A percentile compares a stretch with the other conserved stretches of the same genome.
These are phyloP conservation scores for Gypsophila paniculata DNA, from an alignment of 179 eudicot genomes.

Conservation along the genomic window DNA sequence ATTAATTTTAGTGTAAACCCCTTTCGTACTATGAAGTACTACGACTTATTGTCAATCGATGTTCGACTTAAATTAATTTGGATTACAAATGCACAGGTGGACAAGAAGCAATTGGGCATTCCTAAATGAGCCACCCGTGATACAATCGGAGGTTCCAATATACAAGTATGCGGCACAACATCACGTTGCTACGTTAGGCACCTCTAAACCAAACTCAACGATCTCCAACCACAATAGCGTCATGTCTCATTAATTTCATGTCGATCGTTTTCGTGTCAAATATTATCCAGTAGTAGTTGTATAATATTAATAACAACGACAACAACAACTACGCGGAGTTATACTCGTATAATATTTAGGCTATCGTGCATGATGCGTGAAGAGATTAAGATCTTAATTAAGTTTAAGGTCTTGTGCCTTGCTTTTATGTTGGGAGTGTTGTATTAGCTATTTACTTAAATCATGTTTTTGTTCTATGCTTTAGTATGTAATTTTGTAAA, in stretches of 20 bases:
- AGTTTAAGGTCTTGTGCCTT: too few relatives aligned
- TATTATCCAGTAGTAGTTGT: not conserved
- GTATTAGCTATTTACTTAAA: not conserved
- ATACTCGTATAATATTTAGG: too few relatives aligned
- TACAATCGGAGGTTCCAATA: slow-evolving; percentile 37
- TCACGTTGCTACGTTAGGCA: slow-evolving; percentile 45
- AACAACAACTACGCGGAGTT: too few relatives aligned
- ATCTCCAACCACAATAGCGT: slow-evolving; percentile 19
- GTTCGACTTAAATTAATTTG: too few relatives aligned
- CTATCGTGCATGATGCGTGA: not conserved
- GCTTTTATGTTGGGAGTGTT: not conserved
- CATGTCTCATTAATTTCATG: not conserved
- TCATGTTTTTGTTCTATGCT: not conserved
- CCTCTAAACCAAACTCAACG: slow-evolving; percentile 18
- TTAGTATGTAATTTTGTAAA: not conserved
- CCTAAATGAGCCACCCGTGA: slow-evolving; percentile 77
- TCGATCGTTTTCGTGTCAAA: not conserved
- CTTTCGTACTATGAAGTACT: too few relatives aligned
- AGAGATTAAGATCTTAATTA: too few relatives aligned
- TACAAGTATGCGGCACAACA: slow-evolving; percentile 55
- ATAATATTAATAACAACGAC: too few relatives aligned
- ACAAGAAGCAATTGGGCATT: slow-evolving; percentile 67
- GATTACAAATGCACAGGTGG: slow-evolving; percentile 47
- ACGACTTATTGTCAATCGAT: too few relatives aligned
- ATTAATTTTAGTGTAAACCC: too few relatives aligned